Conservation (phyloP, 192 early-diverging fungal genomes). For the Coemansia sp. region DNA sequence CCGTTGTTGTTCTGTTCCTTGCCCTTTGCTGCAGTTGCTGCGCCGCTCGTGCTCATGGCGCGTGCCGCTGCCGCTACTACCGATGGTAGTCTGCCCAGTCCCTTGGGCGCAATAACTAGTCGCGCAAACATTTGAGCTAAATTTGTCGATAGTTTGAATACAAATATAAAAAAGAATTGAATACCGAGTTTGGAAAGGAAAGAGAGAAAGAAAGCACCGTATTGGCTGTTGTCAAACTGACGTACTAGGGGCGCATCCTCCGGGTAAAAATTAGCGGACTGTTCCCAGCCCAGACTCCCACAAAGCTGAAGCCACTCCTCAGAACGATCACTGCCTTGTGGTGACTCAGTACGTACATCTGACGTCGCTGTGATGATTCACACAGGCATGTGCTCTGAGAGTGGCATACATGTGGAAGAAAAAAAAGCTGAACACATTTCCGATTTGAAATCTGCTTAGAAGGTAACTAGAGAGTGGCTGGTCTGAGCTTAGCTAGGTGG, state of each 20-base stretch:
- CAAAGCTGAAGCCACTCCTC: background rate
- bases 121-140: constrained; percentile 26
- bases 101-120: constrained; percentile 16
- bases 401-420: background rate
- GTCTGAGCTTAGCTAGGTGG: constrained; percentile 82
- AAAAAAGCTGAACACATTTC: background rate
- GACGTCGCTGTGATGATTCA: background rate
- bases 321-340: background rate
- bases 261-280: background rate
- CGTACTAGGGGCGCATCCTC: background rate
- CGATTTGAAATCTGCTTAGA: constrained; percentile 2
- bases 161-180: background rate
- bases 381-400: background rate
- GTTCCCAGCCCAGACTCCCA: background rate
- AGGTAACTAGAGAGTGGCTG: background rate
- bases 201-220: background rate
- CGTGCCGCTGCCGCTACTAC: constrained; percentile 7
- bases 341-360: background rate
- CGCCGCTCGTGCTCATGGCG: constrained; percentile 21
- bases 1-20: background rate
- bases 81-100: background rate
- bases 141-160: background rate
- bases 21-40: constrained; percentile 9
- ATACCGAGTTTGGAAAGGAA: background rate
- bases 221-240: background rate